A percentile compares a stretch with the other conserved stretches of the same genome.
These are phyloP conservation scores for Phytophthora meadii DNA, from an alignment of 352 stramenopile species.

Conservation along the genomic window DNA sequence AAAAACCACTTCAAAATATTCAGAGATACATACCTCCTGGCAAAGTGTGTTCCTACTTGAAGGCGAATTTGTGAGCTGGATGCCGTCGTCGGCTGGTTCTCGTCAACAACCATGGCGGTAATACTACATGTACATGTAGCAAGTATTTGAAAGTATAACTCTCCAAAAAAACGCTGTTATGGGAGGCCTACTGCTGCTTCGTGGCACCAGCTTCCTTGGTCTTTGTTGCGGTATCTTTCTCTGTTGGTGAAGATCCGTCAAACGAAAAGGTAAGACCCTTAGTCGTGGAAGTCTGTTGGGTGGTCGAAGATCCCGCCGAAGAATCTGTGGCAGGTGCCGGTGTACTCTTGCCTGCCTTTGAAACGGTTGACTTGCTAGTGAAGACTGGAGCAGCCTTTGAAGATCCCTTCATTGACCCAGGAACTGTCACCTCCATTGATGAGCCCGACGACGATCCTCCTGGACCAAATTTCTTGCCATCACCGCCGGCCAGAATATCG, in stretches of 20 bases:
- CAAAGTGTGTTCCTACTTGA: no score
- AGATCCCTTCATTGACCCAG: constrained; percentile 1
- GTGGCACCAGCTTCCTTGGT: not conserved
- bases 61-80: no score
- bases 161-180: not conserved
- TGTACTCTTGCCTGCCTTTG: constrained; percentile 5
- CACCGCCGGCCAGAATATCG: constrained; percentile 38
- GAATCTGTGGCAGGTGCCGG: constrained; percentile 3
- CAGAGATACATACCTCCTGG: no score
- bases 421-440: not conserved
- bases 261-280: constrained; percentile 25
- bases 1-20: no score
- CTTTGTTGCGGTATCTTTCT: constrained; percentile 7
- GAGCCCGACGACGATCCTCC: constrained; percentile 6
- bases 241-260: constrained; percentile 17
- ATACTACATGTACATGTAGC: no score
- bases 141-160: not conserved
- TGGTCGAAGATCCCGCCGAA: constrained; percentile 2
- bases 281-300: constrained; percentile 14
- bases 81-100: no score
- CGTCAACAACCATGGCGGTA: no score
- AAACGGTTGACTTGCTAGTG: not conserved
- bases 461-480: constrained; percentile 17
- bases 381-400: not conserved
- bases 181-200: constrained; percentile 11